These are phyloP conservation scores for Rhodocollybia butyracea DNA, from an alignment of 768 basidiomycete species.

Conservation along the genomic window DNA sequence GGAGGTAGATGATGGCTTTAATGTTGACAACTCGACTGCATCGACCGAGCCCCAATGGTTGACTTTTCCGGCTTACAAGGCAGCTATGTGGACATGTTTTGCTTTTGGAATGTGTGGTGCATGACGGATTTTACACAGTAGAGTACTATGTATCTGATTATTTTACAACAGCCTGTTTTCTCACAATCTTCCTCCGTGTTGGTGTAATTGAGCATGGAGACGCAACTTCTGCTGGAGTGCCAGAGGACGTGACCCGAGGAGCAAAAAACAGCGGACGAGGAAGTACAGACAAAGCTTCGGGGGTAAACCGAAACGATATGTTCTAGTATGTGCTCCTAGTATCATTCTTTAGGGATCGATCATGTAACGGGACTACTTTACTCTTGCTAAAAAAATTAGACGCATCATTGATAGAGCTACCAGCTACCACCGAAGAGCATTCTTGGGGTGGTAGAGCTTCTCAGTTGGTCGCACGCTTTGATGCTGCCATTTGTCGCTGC, in stretches of 20 bases:
- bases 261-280: not conserved
- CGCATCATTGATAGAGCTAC: too few relatives aligned
- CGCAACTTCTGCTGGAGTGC: not conserved
- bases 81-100: slow-evolving; percentile 64
- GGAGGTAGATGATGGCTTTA: slow-evolving; percentile 28
- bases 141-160: too few relatives aligned
- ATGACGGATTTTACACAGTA: too few relatives aligned
- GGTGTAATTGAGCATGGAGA: slow-evolving; percentile 9
- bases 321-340: too few relatives aligned
- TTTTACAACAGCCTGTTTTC: slow-evolving; percentile 1
- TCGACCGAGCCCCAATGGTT: slow-evolving; percentile 30
- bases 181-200: slow-evolving; percentile 9
- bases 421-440: too few relatives aligned
- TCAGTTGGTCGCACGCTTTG: too few relatives aligned
- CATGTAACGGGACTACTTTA: too few relatives aligned
- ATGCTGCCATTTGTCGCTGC: too few relatives aligned
- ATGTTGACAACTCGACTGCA: slow-evolving; percentile 17
- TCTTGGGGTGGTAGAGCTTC: too few relatives aligned
- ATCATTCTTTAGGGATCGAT: too few relatives aligned
- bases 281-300: not conserved
- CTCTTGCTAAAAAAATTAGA: too few relatives aligned
- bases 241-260: not conserved
- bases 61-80: slow-evolving; percentile 51
- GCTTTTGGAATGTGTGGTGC: slow-evolving; percentile 62
- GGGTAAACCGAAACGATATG: too few relatives aligned